Evolutionary conservation across 495 filamentous ascomycete species (phyloP), one percentile per base, ranked within the genome.

Genomic region (Daldinia vernicosa): DNA sequence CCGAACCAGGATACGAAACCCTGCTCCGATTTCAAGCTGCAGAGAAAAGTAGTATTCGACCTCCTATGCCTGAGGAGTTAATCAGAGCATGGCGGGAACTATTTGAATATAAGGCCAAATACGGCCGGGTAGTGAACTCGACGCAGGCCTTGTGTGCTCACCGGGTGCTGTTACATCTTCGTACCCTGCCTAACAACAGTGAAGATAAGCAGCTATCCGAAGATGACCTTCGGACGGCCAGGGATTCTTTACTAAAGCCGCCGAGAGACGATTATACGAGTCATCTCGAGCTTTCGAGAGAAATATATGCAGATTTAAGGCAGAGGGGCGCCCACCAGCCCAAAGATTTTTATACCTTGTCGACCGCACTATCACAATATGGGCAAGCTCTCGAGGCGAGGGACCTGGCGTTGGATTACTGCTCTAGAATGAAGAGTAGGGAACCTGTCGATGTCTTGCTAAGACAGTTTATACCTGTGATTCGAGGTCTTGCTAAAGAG

Each of bases 401-500:
- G 19, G 79, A 84, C 33, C 68, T 82, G 2, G 71, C 90, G 0
- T 70, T 85, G 59, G 75, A 85, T 43, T 84, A 84, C 56, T 82
- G 66, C 47, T 33, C 43, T 1, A 22, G 37, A 70, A 24, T 69
- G 60, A 37, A 28, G 63, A 56, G 69, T 27, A 64, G 61, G 6
- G 65, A 80, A 75, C 47, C 62, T 51, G 78, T 75, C 27, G 65
- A 81, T 43, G 60, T 64, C 28, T 26, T 45, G 27, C 33, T 71
- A 19, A 67, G 63, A 19, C 60, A 51, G n/a, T 94, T 91, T 88
- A 78, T 83, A 3, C 74, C 78, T 12, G 81, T 94, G 5, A 70
- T 95, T 35, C 80, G 81, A 32, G 93, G 93, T 1, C 90, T 94
- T 68, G 88, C 88, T 14, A 80, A 80, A 64, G 88, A 92, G 67